Evolutionary conservation across 345 rosid genomes (phyloP).

Genomic region (Nasturtium officinale): DNA sequence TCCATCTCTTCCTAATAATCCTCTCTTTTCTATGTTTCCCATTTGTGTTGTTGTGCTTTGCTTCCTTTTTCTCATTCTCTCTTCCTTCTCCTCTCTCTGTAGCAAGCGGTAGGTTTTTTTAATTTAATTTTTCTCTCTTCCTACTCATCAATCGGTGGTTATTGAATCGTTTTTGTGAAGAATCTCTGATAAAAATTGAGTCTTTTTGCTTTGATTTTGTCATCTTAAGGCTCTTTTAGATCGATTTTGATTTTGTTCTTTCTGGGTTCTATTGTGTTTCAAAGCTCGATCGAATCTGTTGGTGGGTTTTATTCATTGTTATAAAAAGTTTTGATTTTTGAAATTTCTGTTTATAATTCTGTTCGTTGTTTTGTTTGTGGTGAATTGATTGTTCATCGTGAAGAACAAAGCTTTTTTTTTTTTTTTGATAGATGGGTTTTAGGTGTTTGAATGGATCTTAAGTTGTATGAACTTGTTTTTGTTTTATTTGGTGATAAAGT

Average conservation of each 20-base stretch:
- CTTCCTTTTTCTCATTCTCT: conserved; percentile 18
- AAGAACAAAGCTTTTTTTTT: not conserved
- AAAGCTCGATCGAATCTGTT: conserved; percentile 33
- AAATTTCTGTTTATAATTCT: conserved; percentile 13
- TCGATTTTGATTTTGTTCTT: conserved; percentile 24
- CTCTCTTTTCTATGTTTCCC: conserved; percentile 37
- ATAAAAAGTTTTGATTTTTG: not conserved
- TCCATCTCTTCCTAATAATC: conserved; percentile 38
- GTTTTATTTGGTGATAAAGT: conserved; percentile 4
- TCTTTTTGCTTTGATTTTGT: not conserved
- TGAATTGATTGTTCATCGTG: conserved; percentile 1
- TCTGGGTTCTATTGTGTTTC: conserved; percentile 4
- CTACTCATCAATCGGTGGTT: not conserved
- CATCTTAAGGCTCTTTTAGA: conserved; percentile 3
- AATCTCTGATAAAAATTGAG: not conserved
- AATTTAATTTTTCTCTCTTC: not conserved
- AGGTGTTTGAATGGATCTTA: conserved; percentile 32
- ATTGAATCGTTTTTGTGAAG: not conserved
- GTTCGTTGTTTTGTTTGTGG: conserved; percentile 22
- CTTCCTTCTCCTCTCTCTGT: conserved; percentile 14
- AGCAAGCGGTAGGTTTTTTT: conserved; percentile 27
- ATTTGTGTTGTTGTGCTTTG: conserved; percentile 25
- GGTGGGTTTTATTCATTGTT: conserved; percentile 31
- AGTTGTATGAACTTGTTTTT: conserved; percentile 3
- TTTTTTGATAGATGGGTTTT: conserved; percentile 10